Base-by-base conservation (phyloP, 306 rosid genomes). In the Quercus parvula region DNA sequence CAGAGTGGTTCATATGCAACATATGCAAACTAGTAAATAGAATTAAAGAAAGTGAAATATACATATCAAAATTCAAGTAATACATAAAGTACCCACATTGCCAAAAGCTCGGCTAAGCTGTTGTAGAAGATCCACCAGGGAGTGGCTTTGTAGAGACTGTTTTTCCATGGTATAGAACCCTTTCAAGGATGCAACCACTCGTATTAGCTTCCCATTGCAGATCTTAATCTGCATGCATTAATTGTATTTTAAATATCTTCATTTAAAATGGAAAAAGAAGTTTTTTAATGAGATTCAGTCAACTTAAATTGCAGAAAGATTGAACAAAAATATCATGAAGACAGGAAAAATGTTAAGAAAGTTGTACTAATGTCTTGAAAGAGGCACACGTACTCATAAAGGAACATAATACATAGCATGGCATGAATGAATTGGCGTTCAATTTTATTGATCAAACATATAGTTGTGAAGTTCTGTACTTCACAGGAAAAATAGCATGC, bases 71-170 rank as follows among this genome's bases (percentile, higher is more conserved):
- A 55, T 49, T 24, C 30, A 56, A 55, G 46, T 30, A 54, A 54
- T 7, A 7, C 17, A 13, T 49, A 8, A 71, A 72, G 54, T 19
- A 83, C 96, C 22, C 71, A 95, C 99, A 46, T 91, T 95, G 64
- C 94, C 87, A 88, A 95, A 95, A 73, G 93, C 98, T 85, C 93
- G 77, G 87, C 99, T 95, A 62, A 91, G 92, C 75, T 92, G 99
- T 85, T 92, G 95, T 71, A 95, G 86, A 87, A 95, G 98, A 86
- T 95, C 99, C 74, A 95, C 94, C 85, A 95, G 81, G 2, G 98
- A 90, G 85, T 89, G 92, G 87, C 92, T 84, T 67, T 81, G 97
- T 62, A 86, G 81, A 83, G 83, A 80, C 78, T 87, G 96, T 75
- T 89, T 95, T 41, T 97, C 99, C 6, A 85, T 84, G n/a, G 84